Evolutionary conservation across 441 rosid genomes (phyloP).

Genomic region (Gossypium schwendimanii): DNA sequence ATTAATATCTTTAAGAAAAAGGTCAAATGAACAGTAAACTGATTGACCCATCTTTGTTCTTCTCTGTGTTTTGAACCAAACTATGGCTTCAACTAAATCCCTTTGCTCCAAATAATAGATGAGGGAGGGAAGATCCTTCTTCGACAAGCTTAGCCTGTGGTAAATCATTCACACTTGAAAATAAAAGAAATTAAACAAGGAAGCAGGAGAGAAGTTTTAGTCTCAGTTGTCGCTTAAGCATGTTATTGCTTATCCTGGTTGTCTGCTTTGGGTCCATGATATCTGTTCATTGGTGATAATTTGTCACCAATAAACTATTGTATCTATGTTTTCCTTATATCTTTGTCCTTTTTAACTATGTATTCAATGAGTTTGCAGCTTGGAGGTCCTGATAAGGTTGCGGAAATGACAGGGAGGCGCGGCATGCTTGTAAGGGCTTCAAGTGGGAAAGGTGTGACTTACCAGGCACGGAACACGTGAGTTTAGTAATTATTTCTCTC

Average conservation of each 20-base stretch:
- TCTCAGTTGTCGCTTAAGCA: background rate
- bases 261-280: background rate
- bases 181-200: background rate
- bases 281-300: background rate
- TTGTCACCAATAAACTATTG: background rate
- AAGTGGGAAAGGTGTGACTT: conserved; percentile 93
- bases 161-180: background rate
- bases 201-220: background rate
- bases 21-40: background rate
- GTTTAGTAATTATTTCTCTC: conserved; percentile 24
- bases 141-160: background rate
- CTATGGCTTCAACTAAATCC: background rate
- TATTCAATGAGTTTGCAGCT: conserved; percentile 47
- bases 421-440: conserved; percentile 99
- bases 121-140: background rate
- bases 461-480: conserved; percentile 96
- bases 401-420: conserved; percentile 98
- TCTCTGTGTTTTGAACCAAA: background rate
- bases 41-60: background rate
- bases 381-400: conserved; percentile 97
- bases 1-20: background rate
- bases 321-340: background rate
- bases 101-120: background rate
- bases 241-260: background rate
- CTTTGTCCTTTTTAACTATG: conserved; percentile 12